Evolutionary conservation across 768 basidiomycete genomes (phyloP), one percentile per base, ranked within the genome.

Genomic region (Lactifluus subvellereus): DNA sequence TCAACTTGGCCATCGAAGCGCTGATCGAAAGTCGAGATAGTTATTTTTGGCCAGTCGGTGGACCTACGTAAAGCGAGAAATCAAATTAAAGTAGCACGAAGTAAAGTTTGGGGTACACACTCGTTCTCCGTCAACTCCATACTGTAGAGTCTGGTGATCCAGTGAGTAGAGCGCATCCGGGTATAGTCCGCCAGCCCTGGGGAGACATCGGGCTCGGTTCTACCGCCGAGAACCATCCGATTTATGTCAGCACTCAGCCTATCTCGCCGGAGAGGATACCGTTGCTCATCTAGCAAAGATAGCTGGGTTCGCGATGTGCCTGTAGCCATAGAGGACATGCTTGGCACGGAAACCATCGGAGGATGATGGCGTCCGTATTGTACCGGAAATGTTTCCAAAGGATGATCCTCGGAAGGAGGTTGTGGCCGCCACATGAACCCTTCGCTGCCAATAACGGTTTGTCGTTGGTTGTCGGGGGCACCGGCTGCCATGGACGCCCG

Each of bases 121-220:
- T 83, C 80, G 49, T 69, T 69, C 52, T 74, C 71, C 0, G 77
- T 66, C 18, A 84, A 75, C n/a, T 80, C 75, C 57, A 80, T 78
- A 14, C 79, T 76, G 57, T 78, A 72, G 16, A 92, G 66, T 55
- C 74, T 78, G 67, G 91, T 84, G 73, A 87, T 82, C 89, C 90
- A 92, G 69, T 84, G 88, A 0, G 84, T 78, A 1, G 87, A 81
- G 57, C 82, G 84, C 84, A 89, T 86, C 62, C 84, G 78, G 6
- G 82, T 83, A 69, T 86, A 80, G 61, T 86, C 84, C 20, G 78
- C 76, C 0, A 80, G 76, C 11, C 75, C 69, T 1, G 77, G 61
- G 14, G 73, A 66, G 2, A 70, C 60, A 20, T 84, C 84, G 7
- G 71, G 66, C 2, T 83, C 85, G 3, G 75, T 68, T 37, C 76